phyloP scores from a whole-genome alignment of 495 filamentous ascomycete species.

The Thermothielavioides terrestris region DNA sequence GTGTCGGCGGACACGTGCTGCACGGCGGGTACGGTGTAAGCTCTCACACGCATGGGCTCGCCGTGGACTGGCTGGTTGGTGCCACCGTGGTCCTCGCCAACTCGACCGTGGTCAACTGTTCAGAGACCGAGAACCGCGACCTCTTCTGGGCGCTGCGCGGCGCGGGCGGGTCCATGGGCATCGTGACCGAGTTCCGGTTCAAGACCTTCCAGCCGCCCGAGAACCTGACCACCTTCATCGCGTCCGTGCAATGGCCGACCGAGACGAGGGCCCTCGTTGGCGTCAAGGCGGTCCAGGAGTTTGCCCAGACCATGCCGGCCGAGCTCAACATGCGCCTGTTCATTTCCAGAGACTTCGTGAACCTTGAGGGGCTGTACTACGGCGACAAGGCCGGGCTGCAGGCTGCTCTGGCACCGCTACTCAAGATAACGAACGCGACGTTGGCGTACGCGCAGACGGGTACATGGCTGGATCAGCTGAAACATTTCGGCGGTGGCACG shows the following conservation, averaged over 20 bases:
- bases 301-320: constrained; percentile 31
- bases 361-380: constrained; percentile 38
- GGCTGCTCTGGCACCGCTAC: constrained; percentile 26
- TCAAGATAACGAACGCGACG: constrained; percentile 27
- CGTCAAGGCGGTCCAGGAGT: constrained; percentile 34
- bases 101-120: constrained; percentile 31
- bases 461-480: constrained; percentile 34
- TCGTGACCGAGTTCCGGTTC: constrained; percentile 37
- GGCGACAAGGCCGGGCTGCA: constrained; percentile 31
- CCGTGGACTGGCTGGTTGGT: constrained; percentile 38
- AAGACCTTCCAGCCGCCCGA: constrained; percentile 36
- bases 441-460: constrained; percentile 25
- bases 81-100: constrained; percentile 38
- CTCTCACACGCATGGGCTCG: constrained; percentile 37
- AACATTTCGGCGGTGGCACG: constrained; percentile 34
- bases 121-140: constrained; percentile 35
- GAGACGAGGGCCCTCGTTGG: constrained; percentile 17
- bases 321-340: constrained; percentile 41
- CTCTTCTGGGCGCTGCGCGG: constrained; percentile 41
- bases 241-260: constrained; percentile 25
- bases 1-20: constrained; percentile 35
- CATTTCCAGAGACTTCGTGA: constrained; percentile 30
- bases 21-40: constrained; percentile 39
- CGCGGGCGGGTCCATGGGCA: constrained; percentile 35
- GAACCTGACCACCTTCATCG: constrained; percentile 35